Percentiles rank a stretch among this genome's conserved stretches.
phyloP scores from a whole-genome alignment of 2,329 filamentous ascomycete genomes.

The Hirsutella rhossiliensis region DNA sequence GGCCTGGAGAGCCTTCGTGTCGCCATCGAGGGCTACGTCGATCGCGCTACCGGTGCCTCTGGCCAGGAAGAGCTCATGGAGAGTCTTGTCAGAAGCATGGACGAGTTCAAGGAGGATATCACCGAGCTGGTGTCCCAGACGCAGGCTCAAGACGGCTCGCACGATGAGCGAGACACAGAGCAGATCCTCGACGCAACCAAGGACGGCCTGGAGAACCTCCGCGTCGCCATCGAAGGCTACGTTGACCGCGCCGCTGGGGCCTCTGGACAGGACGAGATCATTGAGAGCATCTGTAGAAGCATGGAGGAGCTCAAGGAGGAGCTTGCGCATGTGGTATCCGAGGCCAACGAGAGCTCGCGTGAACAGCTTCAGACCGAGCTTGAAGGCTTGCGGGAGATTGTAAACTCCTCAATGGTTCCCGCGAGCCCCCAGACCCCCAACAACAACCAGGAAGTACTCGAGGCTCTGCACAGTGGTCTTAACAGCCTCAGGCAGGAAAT shows the following conservation, averaged over 20 bases:
- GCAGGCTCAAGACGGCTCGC: neutral
- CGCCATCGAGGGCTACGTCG: conserved; percentile 73
- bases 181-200: conserved; percentile 80
- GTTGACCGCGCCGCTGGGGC: conserved; percentile 62
- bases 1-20: conserved; percentile 43
- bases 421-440: conserved; percentile 31
- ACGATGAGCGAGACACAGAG: conserved; percentile 68
- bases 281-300: conserved; percentile 53
- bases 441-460: conserved; percentile 55
- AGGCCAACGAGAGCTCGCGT: conserved; percentile 30
- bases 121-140: conserved; percentile 32
- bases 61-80: conserved; percentile 38
- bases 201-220: conserved; percentile 73
- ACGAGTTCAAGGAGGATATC: conserved; percentile 59
- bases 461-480: conserved; percentile 59
- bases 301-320: conserved; percentile 57
- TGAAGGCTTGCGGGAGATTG: conserved; percentile 65
- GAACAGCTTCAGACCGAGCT: conserved; percentile 73
- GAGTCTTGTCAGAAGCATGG: conserved; percentile 53
- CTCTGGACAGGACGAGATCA: conserved; percentile 64
- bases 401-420: conserved; percentile 58
- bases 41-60: conserved; percentile 41
- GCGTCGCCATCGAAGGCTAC: conserved; percentile 69
- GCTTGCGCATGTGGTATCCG: conserved; percentile 31
- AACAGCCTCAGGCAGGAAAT: conserved; percentile 67